These are phyloP conservation scores for Neodidymelliopsis sp. DNA, from an alignment of 2,329 filamentous ascomycete genomes.

Conservation along the genomic window DNA sequence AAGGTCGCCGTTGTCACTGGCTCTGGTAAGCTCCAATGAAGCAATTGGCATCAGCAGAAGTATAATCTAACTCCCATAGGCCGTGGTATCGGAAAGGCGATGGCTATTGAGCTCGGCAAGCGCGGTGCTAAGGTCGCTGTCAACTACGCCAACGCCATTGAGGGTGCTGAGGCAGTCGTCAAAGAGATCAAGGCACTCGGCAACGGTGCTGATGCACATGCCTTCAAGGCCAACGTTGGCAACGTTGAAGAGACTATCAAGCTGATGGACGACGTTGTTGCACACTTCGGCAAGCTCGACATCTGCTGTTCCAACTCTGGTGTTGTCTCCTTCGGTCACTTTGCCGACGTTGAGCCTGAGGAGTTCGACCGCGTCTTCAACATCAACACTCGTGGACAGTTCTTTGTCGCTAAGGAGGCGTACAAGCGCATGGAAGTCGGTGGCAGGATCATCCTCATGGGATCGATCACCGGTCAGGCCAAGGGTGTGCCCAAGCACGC, in stretches of 20 bases:
- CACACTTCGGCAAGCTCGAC: constrained; percentile 71
- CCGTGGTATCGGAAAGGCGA: constrained; percentile 71
- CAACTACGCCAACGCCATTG: constrained; percentile 71
- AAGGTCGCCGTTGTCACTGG: constrained; percentile 63
- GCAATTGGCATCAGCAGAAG: neutral
- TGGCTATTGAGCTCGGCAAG: constrained; percentile 70
- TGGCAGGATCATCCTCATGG: constrained; percentile 63
- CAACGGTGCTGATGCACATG: constrained; percentile 67
- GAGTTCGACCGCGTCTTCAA: constrained; percentile 66
- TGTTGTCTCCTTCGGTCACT: constrained; percentile 61
- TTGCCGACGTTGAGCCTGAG: constrained; percentile 62
- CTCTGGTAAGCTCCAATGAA: constrained; percentile 49
- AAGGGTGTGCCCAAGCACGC: constrained; percentile 64
- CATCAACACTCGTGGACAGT: constrained; percentile 69
- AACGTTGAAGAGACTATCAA: constrained; percentile 68
- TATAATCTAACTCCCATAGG: constrained; percentile 47
- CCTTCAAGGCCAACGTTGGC: constrained; percentile 73
- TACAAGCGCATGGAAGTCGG: constrained; percentile 62
- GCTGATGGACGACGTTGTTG: constrained; percentile 69
- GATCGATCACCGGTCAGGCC: constrained; percentile 64
- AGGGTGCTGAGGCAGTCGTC: constrained; percentile 71
- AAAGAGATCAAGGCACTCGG: constrained; percentile 68
- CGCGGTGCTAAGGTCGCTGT: constrained; percentile 72
- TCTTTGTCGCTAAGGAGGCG: constrained; percentile 67
- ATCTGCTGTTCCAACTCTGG: constrained; percentile 75